Conservation (phyloP, 2,329 filamentous ascomycete species). For the Colletotrichum sp. region DNA sequence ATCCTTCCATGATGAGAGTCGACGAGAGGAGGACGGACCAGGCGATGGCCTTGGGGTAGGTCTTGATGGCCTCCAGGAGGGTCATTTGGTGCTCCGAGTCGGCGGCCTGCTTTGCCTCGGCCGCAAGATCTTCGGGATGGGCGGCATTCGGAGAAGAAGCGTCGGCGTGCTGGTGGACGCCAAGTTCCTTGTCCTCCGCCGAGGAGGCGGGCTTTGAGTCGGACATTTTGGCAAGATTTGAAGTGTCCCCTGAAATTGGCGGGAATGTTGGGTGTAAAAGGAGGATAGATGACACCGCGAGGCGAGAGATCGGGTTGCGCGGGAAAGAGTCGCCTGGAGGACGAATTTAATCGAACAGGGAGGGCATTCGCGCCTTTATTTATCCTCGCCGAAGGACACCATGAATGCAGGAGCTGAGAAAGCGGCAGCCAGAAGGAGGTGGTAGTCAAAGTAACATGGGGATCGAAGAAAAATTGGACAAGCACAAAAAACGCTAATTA, state of each 20-base stretch:
- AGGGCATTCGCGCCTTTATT: slow-evolving; percentile 17
- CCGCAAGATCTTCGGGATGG: slow-evolving; percentile 29
- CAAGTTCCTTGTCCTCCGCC: slow-evolving; percentile 23
- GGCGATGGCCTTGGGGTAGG: slow-evolving; percentile 51
- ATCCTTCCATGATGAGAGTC: slow-evolving; percentile 56
- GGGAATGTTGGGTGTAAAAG: neutral
- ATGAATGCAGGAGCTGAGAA: neutral
- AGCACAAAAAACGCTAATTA: neutral
- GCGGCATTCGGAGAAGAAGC: neutral
- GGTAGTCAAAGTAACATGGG: slow-evolving; percentile 2
- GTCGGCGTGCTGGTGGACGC: slow-evolving; percentile 29
- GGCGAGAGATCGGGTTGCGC: neutral
- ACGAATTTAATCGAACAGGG: neutral
- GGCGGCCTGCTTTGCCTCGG: slow-evolving; percentile 45
- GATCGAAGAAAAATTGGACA: neutral
- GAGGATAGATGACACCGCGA: neutral
- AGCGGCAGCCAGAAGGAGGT: neutral
- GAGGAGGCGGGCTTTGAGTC: slow-evolving; percentile 11
- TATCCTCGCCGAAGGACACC: neutral
- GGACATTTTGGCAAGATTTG: slow-evolving; percentile 27
- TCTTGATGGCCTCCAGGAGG: slow-evolving; percentile 42
- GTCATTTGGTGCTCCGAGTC: slow-evolving; percentile 46
- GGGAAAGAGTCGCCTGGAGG: neutral
- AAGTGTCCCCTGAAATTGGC: neutral
- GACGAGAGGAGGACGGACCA: slow-evolving; percentile 52